Conservation (phyloP, 805 yeast genomes). For the Teunomyces cretensis region DNA sequence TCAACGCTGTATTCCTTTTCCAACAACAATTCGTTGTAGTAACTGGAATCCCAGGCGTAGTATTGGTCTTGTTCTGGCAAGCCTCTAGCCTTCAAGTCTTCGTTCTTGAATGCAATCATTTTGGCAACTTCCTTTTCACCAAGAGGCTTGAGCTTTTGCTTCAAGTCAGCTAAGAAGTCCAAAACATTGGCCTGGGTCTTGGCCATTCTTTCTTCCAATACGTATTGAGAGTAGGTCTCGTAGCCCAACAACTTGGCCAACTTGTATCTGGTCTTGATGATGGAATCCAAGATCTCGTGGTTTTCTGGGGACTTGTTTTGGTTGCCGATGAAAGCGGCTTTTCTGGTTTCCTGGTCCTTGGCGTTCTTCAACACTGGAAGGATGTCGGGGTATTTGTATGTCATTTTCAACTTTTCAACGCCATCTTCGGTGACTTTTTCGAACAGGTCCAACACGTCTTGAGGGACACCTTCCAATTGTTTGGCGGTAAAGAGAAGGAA, state of each 20-base stretch:
- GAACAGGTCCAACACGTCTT: conserved; percentile 57
- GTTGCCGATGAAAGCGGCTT: conserved; percentile 61
- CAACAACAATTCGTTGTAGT: conserved; percentile 61
- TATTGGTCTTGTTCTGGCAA: conserved; percentile 35
- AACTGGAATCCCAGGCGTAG: conserved; percentile 75
- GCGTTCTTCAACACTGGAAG: conserved; percentile 79
- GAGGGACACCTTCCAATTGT: conserved; percentile 74
- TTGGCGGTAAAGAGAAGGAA: conserved; percentile 57
- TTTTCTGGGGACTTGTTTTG: conserved; percentile 69
- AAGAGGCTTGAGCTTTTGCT: conserved; percentile 54
- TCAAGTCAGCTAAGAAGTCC: conserved; percentile 62
- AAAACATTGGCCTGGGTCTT: conserved; percentile 61
- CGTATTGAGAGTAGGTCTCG: conserved; percentile 64
- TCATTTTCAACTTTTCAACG: conserved; percentile 53
- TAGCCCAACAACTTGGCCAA: conserved; percentile 68
- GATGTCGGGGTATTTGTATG: conserved; percentile 79
- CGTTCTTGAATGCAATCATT: conserved; percentile 52
- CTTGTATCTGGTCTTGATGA: conserved; percentile 61
- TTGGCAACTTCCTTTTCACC: conserved; percentile 54
- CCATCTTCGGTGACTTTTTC: conserved; percentile 46
- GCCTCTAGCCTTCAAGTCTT: conserved; percentile 49
- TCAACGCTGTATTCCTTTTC: conserved; percentile 73
- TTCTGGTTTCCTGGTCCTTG: conserved; percentile 60
- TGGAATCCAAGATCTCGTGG: conserved; percentile 56
- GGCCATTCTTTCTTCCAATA: conserved; percentile 80